These are phyloP conservation scores for Globisporangium solare DNA, from an alignment of 352 stramenopile species.

Conservation along the genomic window DNA sequence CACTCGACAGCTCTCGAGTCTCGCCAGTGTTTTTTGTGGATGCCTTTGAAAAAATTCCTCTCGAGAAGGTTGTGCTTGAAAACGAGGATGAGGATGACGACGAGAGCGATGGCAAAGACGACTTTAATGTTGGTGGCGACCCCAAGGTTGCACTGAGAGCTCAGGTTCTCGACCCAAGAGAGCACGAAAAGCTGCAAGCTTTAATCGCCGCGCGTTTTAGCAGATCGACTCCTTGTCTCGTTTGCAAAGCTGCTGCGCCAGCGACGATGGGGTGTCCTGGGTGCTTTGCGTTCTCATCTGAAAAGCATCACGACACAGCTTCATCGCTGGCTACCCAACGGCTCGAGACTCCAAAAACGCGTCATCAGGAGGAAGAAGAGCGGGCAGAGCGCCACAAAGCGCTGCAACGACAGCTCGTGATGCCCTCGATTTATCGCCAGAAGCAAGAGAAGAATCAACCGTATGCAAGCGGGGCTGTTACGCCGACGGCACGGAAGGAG, in stretches of 20 bases:
- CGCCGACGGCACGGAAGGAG: slow-evolving; percentile 2
- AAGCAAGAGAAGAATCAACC: neutral
- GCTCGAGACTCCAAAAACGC: slow-evolving; percentile 51
- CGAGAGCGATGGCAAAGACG: slow-evolving; percentile 19
- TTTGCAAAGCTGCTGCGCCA: slow-evolving; percentile 26
- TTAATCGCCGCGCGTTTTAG: slow-evolving; percentile 26
- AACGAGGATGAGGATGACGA: slow-evolving; percentile 22
- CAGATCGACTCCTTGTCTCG: slow-evolving; percentile 17
- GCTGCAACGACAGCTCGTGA: slow-evolving; percentile 50
- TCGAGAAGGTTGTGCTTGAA: slow-evolving; percentile 42
- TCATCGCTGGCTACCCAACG: slow-evolving; percentile 34
- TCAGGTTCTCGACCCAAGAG: slow-evolving; percentile 15
- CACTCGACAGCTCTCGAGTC: slow-evolving; percentile 33
- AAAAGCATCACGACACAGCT: slow-evolving; percentile 28
- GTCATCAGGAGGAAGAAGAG: slow-evolving; percentile 41
- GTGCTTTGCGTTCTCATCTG: slow-evolving; percentile 54
- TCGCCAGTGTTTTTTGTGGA: slow-evolving; percentile 69
- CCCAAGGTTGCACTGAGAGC: slow-evolving; percentile 9
- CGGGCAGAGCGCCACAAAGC: slow-evolving; percentile 30
- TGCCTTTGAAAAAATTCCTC: slow-evolving; percentile 49
- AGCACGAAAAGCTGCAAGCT: slow-evolving; percentile 30
- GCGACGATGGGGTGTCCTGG: slow-evolving; percentile 47
- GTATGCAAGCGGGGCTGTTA: neutral
- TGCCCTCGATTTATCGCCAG: slow-evolving; percentile 20
- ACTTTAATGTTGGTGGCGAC: slow-evolving; percentile 5